Evolutionary conservation across 2,329 filamentous ascomycete species (phyloP), one percentile per base, ranked within the genome.

Genomic region (Epichloe amarillans): DNA sequence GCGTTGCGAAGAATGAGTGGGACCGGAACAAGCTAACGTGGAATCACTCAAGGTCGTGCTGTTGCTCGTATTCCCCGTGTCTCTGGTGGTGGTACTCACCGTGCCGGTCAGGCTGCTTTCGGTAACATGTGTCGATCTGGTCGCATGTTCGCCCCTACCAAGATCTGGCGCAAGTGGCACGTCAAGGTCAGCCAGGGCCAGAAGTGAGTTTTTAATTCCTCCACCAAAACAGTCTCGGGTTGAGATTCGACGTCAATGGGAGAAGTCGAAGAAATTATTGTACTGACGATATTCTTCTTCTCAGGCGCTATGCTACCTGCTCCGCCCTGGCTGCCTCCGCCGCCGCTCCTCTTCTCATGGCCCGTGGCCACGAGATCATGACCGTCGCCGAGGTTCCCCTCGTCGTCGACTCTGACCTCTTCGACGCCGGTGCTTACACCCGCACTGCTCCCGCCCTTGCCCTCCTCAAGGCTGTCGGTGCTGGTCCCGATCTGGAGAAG

Each of bases 11-110:
- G 5, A 3, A 26, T 11, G 8, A 8, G 14, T 4, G 33, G 15
- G 12, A 23, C 15, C 14, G n/a, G 6, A 21, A 23, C 39, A 42
- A n/a, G 37, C 39, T 46, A 33, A 49, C 42, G 6, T 36, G 19
- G 30, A 45, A 51, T n/a, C 51, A 57, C n/a, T 48, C 12, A 62
- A 95, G 89, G 90, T 80, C 93, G 93, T 77, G 93, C 93, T 75
- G 93, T 98, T 70, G 94, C 93, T 74, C 93, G 93, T 97, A 98
- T 98, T 69, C 93, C 93, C 94, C 93, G 93, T 96, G 93, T 98
- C 74, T 97, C 93, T 71, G 93, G 93, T 83, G 91, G 93, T 80
- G 93, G 93, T 88, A 98, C 93, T 73, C 93, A 98, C 85, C 91
- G 93, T 82, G 93, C 93, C 70, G 93, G 93, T 80, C 93, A 98